Conservation (phyloP, 2,329 filamentous ascomycete species). For the Alternaria triticimaculans region DNA sequence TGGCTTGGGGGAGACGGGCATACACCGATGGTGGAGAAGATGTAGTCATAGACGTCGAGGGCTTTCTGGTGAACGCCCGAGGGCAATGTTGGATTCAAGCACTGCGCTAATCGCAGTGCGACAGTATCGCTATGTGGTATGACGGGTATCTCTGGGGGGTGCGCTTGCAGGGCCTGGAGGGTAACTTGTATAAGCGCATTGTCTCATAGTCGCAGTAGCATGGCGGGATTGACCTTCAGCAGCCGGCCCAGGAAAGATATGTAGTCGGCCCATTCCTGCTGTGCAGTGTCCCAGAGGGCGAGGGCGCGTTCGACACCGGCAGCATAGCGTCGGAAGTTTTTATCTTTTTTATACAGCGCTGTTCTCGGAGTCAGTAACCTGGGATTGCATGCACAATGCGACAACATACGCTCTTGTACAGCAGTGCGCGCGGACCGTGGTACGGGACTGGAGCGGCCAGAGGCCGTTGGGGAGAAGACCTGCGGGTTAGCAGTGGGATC, state of each 20-base stretch:
- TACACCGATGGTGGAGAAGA: slow-evolving; percentile 85
- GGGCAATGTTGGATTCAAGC: slow-evolving; percentile 88
- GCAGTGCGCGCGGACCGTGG: slow-evolving; percentile 79
- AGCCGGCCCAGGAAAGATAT: slow-evolving; percentile 94
- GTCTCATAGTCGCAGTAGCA: slow-evolving; percentile 13
- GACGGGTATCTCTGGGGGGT: slow-evolving; percentile 71
- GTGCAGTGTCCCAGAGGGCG: slow-evolving; percentile 85
- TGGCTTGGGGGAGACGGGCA: slow-evolving; percentile 23
- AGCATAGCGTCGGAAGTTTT: slow-evolving; percentile 84
- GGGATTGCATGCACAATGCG: background rate
- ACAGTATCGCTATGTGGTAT: slow-evolving; percentile 84
- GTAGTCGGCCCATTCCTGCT: slow-evolving; percentile 99
- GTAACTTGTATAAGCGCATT: slow-evolving; percentile 31
- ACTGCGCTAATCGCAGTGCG: slow-evolving; percentile 92
- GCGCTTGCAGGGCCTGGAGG: slow-evolving; percentile 81
- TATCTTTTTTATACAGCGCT: slow-evolving; percentile 68
- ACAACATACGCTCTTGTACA: slow-evolving; percentile 74
- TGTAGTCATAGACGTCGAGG: slow-evolving; percentile 88
- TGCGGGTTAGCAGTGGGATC: slow-evolving; percentile 46
- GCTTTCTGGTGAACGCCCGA: slow-evolving; percentile 98
- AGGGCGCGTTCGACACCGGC: slow-evolving; percentile 85
- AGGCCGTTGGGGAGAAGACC: slow-evolving; percentile 75
- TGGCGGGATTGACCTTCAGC: slow-evolving; percentile 70
- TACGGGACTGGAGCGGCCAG: slow-evolving; percentile 78
- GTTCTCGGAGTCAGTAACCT: slow-evolving; percentile 13